A percentile compares a stretch with the other conserved stretches of the same genome.
phyloP scores from a whole-genome alignment of 148 eudicot genomes.

The Nepenthes mirabilis region DNA sequence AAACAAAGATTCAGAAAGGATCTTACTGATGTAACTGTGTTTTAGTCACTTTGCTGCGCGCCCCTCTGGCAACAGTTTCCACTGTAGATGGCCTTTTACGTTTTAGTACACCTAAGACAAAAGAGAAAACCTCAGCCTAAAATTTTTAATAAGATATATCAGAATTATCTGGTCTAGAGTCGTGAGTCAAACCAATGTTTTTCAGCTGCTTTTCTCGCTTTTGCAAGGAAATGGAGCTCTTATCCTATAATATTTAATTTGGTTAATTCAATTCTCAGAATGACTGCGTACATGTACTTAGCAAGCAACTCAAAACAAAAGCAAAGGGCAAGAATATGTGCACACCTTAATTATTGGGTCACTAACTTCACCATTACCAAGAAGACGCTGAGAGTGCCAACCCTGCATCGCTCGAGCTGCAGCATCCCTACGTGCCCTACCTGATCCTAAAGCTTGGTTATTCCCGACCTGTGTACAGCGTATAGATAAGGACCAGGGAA shows the following conservation, averaged over 20 bases:
- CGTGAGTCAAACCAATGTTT: conserved; percentile 43
- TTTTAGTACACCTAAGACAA: conserved; percentile 50
- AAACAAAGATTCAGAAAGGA: not conserved
- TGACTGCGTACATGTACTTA: not conserved
- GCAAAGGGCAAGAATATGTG: not conserved
- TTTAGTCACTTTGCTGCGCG: conserved; percentile 34
- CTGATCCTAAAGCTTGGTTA: conserved; percentile 35
- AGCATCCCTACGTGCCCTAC: conserved; percentile 52
- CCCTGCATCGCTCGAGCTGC: conserved; percentile 67
- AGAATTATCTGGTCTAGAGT: not conserved
- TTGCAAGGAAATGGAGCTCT: conserved; percentile 32
- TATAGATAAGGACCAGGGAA: not conserved
- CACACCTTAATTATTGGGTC: conserved; percentile 54
- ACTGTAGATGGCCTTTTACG: conserved; percentile 55
- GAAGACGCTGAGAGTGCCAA: conserved; percentile 65
- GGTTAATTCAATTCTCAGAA: not conserved
- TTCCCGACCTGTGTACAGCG: conserved; percentile 21
- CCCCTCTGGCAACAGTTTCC: conserved; percentile 42
- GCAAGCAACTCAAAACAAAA: conserved; percentile 2
- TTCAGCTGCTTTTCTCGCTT: conserved; percentile 72
- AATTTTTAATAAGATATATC: not conserved
- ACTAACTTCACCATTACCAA: conserved; percentile 85
- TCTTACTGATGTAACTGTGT: conserved; percentile 43
- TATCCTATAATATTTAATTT: conserved; percentile 44
- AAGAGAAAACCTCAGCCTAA: not conserved